Percentiles rank a stretch among this genome's conserved stretches.
These are phyloP conservation scores for Terfezia claveryi DNA, from an alignment of 495 filamentous ascomycete genomes.

Conservation along the genomic window DNA sequence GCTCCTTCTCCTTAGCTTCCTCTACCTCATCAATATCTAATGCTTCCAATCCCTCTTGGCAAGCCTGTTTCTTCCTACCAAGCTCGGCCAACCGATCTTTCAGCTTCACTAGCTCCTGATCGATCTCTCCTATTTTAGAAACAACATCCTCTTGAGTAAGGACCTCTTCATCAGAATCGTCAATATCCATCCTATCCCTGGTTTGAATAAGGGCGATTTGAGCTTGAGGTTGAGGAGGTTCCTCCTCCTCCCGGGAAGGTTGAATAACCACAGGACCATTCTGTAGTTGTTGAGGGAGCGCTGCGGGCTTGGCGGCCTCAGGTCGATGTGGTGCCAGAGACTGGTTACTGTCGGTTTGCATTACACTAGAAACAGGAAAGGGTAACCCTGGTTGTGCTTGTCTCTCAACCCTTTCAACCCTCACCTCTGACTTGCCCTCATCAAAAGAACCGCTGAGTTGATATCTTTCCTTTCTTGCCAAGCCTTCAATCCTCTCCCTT, in stretches of 20 bases:
- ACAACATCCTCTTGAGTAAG: neutral
- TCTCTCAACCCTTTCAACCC: neutral
- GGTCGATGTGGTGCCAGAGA: no score
- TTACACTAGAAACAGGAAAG: neutral
- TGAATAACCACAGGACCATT: neutral
- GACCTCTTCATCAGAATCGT: neutral
- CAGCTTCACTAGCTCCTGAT: neutral
- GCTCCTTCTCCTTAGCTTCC: neutral
- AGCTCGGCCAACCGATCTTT: neutral
- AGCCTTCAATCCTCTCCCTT: neutral
- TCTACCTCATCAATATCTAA: neutral
- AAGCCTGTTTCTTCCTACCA: neutral
- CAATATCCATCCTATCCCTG: neutral
- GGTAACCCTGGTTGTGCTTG: neutral
- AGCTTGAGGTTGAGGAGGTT: neutral
- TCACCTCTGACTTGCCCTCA: neutral
- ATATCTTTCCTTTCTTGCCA: neutral
- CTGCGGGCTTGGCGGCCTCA: no score
- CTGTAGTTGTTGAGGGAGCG: no score
- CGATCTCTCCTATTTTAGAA: neutral
- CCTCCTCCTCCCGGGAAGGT: neutral
- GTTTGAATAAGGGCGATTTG: neutral
- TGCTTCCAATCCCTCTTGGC: neutral
- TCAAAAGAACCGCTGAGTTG: neutral
- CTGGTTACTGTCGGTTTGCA: neutral